Evolutionary conservation across 345 rosid genomes (phyloP).

Genomic region (Abelmoschus esculentus): DNA sequence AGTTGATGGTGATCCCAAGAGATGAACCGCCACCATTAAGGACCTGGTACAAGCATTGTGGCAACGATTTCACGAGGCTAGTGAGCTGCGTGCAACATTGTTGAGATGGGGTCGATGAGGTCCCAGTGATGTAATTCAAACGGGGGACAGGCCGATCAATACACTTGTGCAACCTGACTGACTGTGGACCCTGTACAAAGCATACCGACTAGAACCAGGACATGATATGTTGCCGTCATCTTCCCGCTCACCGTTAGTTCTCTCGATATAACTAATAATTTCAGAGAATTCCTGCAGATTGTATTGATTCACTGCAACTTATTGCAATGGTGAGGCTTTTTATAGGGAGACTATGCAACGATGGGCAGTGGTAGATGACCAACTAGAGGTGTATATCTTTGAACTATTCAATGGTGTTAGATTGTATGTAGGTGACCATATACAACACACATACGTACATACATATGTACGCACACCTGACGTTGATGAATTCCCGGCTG

Average conservation of each 20-base stretch:
- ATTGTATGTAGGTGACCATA: conserved; percentile 22
- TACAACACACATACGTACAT: background rate
- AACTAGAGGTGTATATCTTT: conserved; percentile 4
- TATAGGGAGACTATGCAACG: conserved; percentile 19
- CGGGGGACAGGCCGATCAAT: conserved; percentile 66
- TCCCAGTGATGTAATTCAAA: conserved; percentile 57
- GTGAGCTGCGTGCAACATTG: conserved; percentile 70
- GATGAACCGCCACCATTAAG: conserved; percentile 55
- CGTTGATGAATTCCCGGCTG: conserved; percentile 5
- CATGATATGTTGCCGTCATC: conserved; percentile 15
- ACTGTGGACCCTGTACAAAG: conserved; percentile 32
- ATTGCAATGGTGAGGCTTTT: conserved; percentile 13
- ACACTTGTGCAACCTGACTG: conserved; percentile 55
- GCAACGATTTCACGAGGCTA: conserved; percentile 47
- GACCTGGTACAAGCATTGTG: conserved; percentile 18
- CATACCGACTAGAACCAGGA: conserved; percentile 26
- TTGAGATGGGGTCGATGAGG: conserved; percentile 52
- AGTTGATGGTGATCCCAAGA: conserved; percentile 55
- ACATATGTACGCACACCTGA: background rate
- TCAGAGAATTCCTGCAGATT: background rate
- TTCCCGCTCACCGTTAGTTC: conserved; percentile 24
- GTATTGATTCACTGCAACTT: too few relatives aligned
- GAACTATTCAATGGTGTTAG: background rate
- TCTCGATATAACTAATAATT: too few relatives aligned
- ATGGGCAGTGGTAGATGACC: conserved; percentile 31